These are phyloP conservation scores for Aristolochia californica DNA, from an alignment of 164 flowering plant genomes.

Conservation along the genomic window DNA sequence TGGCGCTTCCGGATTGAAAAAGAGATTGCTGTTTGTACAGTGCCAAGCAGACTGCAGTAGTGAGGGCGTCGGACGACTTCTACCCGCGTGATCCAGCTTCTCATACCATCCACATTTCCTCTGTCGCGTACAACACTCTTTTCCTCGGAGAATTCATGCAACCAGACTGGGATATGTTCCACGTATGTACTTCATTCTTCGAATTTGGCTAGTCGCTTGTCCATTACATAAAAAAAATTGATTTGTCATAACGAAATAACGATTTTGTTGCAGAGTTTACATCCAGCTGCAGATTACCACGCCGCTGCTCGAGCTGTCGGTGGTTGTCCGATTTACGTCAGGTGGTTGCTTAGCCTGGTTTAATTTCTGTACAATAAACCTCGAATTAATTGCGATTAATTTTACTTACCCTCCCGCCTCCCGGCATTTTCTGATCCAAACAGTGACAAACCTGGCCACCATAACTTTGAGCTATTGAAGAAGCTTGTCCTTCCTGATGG, in stretches of 20 bases:
- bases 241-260: not conserved
- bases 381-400: not conserved
- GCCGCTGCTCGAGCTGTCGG: constrained; percentile 96
- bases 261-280: constrained; percentile 57
- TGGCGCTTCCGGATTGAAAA: too few relatives aligned
- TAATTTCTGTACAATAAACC: too few relatives aligned
- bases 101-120: constrained; percentile 90
- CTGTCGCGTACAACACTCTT: constrained; percentile 87
- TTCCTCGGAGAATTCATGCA: constrained; percentile 98
- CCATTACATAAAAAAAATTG: not conserved
- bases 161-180: constrained; percentile 99
- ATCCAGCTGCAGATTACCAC: constrained; percentile 94
- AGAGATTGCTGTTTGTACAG: constrained; percentile 15
- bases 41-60: constrained; percentile 79
- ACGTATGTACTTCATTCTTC: constrained; percentile 35
- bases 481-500: constrained; percentile 97
- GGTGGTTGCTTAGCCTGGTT: constrained; percentile 26
- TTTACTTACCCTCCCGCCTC: too few relatives aligned
- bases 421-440: too few relatives aligned
- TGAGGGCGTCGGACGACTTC: constrained; percentile 97
- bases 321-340: constrained; percentile 92
- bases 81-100: constrained; percentile 95
- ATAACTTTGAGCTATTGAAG: constrained; percentile 78
- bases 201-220: not conserved
- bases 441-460: constrained; percentile 63